Evolutionary conservation across 1,139 yeast species (phyloP), one percentile per base, ranked within the genome.

Genomic region (Debaryomyces subglobosus): DNA sequence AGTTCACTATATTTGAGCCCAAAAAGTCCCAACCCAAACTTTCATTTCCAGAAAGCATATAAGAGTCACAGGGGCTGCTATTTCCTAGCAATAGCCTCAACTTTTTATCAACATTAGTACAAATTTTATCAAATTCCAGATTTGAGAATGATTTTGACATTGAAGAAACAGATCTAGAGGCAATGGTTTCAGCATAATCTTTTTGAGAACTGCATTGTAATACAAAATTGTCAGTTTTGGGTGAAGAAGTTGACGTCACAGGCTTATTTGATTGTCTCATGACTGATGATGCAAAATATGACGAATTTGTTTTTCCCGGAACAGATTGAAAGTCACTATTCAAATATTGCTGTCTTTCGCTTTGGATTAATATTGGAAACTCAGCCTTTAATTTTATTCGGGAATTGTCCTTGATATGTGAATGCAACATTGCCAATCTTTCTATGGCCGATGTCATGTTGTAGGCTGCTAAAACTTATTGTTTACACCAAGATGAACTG

Each of bases 341-440:
- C 35, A 39, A 27, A 46, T 60, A 60, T 29, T 46, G 35, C 10
- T 43, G 47, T 27, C 64, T 49, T 38, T 60, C 64, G 24, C 47
- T 46, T 25, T 24, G 34, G 2, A 54, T 47, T 12, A 63, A 49
- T 47, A 48, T 43, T 6, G 67, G 68, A 40, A 62, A 64, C 39
- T 60, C 61, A 3, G 59, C 57, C 8, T 34, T 34, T 13, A 47
- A 36, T 20, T 50, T 49, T 8, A 43, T 16, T 9, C 25, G 38
- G 7, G 36, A 27, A 15, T 42, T 49, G 15, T 44, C 38, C 34
- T 50, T 46, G 23, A 64, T 38, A 47, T 64, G 68, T 12, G 60
- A 49, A 24, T 54, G 54, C 6, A 64, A 37, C 63, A 64, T 58
- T 13, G 52, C 49, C 30, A 64, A 53, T 45, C 69, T 50, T 23